These are phyloP conservation scores for Clarireedia paspali DNA, from an alignment of 2,329 filamentous ascomycete species.

Conservation along the genomic window DNA sequence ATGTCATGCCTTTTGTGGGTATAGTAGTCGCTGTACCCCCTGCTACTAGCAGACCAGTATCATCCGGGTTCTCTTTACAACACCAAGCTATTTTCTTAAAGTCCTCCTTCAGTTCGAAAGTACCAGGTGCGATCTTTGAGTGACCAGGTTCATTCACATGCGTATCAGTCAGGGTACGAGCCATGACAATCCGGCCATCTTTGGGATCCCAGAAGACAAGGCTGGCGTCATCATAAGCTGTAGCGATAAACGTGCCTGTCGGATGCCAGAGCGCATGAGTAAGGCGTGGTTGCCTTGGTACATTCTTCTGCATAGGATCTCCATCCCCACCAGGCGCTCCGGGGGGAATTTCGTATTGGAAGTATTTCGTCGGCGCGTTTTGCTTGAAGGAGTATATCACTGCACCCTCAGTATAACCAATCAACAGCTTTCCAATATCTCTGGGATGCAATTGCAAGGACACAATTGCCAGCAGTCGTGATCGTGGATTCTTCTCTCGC, in stretches of 20 bases:
- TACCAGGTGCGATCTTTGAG: constrained; percentile 34
- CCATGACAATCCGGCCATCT: constrained; percentile 76
- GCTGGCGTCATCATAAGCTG: constrained; percentile 57
- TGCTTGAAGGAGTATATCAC: constrained; percentile 94
- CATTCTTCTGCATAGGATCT: constrained; percentile 54
- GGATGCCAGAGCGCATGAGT: constrained; percentile 91
- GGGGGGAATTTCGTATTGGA: constrained; percentile 72
- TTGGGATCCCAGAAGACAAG: constrained; percentile 92
- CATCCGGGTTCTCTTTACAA: constrained; percentile 86
- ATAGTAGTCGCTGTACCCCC: constrained; percentile 67
- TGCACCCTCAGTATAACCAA: constrained; percentile 84
- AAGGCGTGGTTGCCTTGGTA: constrained; percentile 61
- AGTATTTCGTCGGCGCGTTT: constrained; percentile 68
- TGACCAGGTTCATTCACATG: constrained; percentile 61
- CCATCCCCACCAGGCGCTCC: constrained; percentile 70
- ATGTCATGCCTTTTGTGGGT: constrained; percentile 69
- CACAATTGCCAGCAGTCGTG: constrained; percentile 58
- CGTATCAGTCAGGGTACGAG: constrained; percentile 68
- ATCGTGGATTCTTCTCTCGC: constrained; percentile 62
- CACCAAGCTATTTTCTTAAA: constrained; percentile 83
- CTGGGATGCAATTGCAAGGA: constrained; percentile 80
- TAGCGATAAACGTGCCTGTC: constrained; percentile 44
- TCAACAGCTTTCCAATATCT: constrained; percentile 83
- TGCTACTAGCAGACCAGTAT: constrained; percentile 80
- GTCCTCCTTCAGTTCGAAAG: constrained; percentile 59